Conservation (phyloP, 805 yeast genomes). For the Pichia heedii region DNA sequence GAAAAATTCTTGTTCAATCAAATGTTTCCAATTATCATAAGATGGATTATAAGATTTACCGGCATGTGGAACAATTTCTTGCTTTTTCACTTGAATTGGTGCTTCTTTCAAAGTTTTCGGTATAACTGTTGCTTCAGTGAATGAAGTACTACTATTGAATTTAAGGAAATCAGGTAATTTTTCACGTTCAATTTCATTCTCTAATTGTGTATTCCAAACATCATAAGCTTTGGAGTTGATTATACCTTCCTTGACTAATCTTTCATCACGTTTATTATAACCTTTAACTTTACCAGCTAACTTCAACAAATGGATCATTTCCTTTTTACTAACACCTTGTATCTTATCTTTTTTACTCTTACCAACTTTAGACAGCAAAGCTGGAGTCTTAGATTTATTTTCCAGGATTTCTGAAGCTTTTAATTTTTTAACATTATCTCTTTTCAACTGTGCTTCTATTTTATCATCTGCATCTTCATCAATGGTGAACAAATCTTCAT, state of each 20-base stretch:
- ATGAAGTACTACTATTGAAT: conserved; percentile 27
- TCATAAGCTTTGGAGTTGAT: conserved; percentile 45
- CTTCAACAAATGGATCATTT: conserved; percentile 57
- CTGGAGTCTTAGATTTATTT: conserved; percentile 69
- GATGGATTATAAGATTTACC: conserved; percentile 94
- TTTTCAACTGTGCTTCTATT: conserved; percentile 30
- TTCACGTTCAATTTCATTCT: conserved; percentile 11
- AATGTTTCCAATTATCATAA: conserved; percentile 66
- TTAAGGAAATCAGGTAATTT: conserved; percentile 33
- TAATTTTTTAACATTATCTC: conserved; percentile 29
- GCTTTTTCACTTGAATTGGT: conserved; percentile 47
- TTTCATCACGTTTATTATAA: conserved; percentile 40
- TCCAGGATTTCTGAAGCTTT: conserved; percentile 55
- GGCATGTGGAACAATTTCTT: conserved; percentile 54
- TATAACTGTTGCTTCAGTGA: conserved; percentile 41
- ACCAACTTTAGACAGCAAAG: conserved; percentile 36
- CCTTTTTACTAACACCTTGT: conserved; percentile 58
- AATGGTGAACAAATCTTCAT: conserved; percentile 46
- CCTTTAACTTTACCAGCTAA: conserved; percentile 67
- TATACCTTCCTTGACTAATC: conserved; percentile 57
- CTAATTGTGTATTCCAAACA: conserved; percentile 46
- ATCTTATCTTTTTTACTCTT: conserved; percentile 28
- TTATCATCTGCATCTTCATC: conserved; percentile 59
- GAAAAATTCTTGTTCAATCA: conserved; percentile 58
- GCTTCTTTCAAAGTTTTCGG: conserved; percentile 47